A percentile compares a stretch with the other conserved stretches of the same genome.
phyloP scores from a whole-genome alignment of 306 rosid genomes.

The Prunus padus region DNA sequence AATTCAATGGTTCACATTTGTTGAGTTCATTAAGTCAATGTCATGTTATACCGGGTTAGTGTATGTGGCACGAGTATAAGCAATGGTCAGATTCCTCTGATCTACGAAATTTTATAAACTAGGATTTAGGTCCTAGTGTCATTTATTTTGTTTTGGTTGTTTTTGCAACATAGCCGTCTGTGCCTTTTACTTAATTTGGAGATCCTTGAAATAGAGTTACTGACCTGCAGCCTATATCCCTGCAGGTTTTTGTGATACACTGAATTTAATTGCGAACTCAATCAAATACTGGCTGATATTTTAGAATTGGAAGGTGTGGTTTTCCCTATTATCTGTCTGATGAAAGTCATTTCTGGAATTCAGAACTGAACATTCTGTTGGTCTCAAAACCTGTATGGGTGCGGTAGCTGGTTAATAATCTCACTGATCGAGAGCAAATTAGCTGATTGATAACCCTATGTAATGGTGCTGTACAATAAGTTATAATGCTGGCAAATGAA shows the following conservation, averaged over 20 bases:
- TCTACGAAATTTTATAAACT: not conserved
- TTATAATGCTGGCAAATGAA: slow-evolving; percentile 30
- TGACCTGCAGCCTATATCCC: slow-evolving; percentile 14
- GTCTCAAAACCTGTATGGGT: slow-evolving; percentile 16
- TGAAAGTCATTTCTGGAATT: slow-evolving; percentile 32
- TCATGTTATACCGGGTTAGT: not conserved
- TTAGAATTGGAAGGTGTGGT: slow-evolving; percentile 27
- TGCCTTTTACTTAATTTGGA: not conserved
- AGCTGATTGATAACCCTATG: not conserved
- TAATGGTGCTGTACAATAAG: slow-evolving; percentile 8
- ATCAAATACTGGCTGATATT: slow-evolving; percentile 18
- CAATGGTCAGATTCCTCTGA: not conserved
- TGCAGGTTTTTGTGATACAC: slow-evolving; percentile 43
- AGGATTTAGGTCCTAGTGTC: not conserved
- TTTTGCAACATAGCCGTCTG: not conserved
- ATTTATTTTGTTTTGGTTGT: not conserved
- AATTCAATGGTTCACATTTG: not conserved
- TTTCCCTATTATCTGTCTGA: slow-evolving; percentile 26
- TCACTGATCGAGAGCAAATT: not conserved
- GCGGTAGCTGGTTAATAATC: slow-evolving; percentile 19
- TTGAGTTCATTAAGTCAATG: not conserved
- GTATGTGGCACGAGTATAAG: not conserved
- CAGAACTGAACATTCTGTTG: slow-evolving; percentile 19
- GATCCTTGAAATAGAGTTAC: slow-evolving; percentile 20
- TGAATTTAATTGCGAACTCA: slow-evolving; percentile 4